These are phyloP conservation scores for Bacidia gigantensis DNA, from an alignment of 495 filamentous ascomycete species.

Conservation along the genomic window DNA sequence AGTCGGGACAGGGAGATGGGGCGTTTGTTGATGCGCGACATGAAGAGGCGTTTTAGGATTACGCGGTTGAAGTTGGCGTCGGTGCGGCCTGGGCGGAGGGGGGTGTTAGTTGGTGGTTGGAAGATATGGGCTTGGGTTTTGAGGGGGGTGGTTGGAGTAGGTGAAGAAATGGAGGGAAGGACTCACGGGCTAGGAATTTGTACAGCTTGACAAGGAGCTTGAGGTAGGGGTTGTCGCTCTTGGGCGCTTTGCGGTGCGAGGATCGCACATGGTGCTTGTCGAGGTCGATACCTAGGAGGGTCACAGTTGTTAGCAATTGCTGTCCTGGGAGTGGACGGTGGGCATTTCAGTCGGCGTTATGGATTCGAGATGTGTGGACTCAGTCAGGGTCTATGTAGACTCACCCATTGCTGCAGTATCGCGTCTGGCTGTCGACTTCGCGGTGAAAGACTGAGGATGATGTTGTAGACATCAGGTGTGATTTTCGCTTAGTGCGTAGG, in stretches of 20 bases:
- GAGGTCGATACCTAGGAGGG: conserved; percentile 46
- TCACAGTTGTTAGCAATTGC: conserved; percentile 2
- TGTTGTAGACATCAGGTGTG: not conserved
- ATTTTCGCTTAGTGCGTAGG: conserved; percentile 14
- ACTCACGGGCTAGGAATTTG: conserved; percentile 93
- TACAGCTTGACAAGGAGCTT: conserved; percentile 98
- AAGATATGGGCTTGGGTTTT: conserved; percentile 13
- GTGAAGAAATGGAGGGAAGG: not conserved
- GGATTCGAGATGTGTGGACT: no score
- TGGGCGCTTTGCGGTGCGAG: conserved; percentile 87
- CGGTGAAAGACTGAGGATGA: conserved; percentile 5
- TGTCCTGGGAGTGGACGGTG: not conserved
- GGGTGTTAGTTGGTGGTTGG: conserved; percentile 30
- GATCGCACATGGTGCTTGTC: conserved; percentile 71
- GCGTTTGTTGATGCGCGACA: conserved; percentile 93
- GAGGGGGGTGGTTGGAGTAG: conserved; percentile 2
- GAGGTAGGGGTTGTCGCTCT: conserved; percentile 96
- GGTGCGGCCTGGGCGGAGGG: conserved; percentile 62
- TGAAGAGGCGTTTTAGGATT: conserved; percentile 89
- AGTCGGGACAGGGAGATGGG: conserved; percentile 88
- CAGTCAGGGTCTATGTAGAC: not conserved
- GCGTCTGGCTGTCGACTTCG: not conserved
- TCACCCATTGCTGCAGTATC: conserved; percentile 16
- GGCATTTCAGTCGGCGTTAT: not conserved
- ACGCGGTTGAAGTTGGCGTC: conserved; percentile 95